These are phyloP conservation scores for Ulvella scutata DNA, from an alignment of 139 green algal genomes.

Conservation along the genomic window DNA sequence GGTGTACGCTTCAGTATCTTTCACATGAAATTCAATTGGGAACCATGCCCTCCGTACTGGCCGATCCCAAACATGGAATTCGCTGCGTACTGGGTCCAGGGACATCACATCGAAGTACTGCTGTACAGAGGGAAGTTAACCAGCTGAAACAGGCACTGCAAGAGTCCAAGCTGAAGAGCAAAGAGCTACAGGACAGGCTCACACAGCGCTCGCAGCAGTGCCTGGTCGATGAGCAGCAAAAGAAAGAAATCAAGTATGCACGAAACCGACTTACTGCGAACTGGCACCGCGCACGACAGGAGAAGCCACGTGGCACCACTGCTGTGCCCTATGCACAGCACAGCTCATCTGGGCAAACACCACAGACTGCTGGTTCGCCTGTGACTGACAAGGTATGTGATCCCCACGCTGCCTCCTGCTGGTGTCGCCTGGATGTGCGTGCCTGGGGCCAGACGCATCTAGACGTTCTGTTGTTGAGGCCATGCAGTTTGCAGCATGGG, in stretches of 20 bases:
- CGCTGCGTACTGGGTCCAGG: too few relatives aligned
- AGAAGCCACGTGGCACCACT: background rate
- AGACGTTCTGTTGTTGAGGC: too few relatives aligned
- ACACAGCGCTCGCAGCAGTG: background rate
- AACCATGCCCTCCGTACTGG: too few relatives aligned
- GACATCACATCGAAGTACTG: too few relatives aligned
- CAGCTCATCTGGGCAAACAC: background rate
- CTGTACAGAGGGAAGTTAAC: background rate
- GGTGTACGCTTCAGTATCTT: background rate
- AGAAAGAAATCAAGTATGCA: background rate
- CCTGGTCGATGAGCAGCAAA: background rate
- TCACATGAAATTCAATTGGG: background rate
- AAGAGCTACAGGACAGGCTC: background rate
- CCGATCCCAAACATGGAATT: too few relatives aligned
- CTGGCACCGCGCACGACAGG: background rate
- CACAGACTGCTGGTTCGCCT: background rate
- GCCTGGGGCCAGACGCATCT: too few relatives aligned
- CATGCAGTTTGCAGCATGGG: too few relatives aligned
- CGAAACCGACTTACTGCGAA: background rate
- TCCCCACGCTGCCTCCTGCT: too few relatives aligned
- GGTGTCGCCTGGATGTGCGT: too few relatives aligned
- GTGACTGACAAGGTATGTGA: background rate
- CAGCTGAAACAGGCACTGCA: background rate
- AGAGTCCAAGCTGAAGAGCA: background rate
- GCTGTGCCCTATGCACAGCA: background rate